Evolutionary conservation across 225 moss, liverwort and hornwort species (phyloP).

Genomic region (Ulota crispa): DNA sequence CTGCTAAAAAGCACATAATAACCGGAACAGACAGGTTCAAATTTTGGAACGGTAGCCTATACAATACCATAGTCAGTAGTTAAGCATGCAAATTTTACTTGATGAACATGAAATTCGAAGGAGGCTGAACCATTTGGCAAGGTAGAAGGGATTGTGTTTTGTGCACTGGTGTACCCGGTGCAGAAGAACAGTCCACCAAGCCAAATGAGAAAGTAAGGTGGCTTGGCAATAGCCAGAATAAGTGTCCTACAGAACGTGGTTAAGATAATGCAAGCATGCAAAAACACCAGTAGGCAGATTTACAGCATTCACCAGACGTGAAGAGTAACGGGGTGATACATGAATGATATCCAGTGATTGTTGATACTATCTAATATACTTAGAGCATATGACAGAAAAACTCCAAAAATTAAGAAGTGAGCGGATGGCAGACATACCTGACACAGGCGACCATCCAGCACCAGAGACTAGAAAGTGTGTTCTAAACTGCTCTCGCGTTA

Average conservation of each 20-base stretch:
- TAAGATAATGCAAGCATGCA: slow-evolving; percentile 51
- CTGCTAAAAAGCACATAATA: background rate
- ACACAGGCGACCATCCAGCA: slow-evolving; percentile 52
- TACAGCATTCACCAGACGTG: background rate
- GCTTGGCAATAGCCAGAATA: slow-evolving; percentile 43
- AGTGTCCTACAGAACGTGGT: slow-evolving; percentile 71
- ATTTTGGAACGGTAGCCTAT: background rate
- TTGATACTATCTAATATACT: background rate
- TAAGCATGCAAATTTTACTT: background rate
- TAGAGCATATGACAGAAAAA: background rate
- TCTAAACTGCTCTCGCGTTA: background rate
- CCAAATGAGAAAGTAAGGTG: slow-evolving; percentile 17
- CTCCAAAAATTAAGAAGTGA: background rate
- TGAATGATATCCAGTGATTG: background rate
- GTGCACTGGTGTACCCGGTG: background rate
- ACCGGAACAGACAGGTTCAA: background rate
- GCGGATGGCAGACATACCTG: slow-evolving; percentile 43
- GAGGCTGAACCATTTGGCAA: background rate
- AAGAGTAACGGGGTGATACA: background rate
- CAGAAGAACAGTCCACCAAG: background rate
- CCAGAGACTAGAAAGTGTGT: slow-evolving; percentile 26
- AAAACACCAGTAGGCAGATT: background rate
- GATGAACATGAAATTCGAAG: background rate
- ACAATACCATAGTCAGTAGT: background rate
- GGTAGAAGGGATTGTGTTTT: background rate